These are phyloP conservation scores for Populus nigra DNA, from an alignment of 345 rosid species.

Conservation along the genomic window DNA sequence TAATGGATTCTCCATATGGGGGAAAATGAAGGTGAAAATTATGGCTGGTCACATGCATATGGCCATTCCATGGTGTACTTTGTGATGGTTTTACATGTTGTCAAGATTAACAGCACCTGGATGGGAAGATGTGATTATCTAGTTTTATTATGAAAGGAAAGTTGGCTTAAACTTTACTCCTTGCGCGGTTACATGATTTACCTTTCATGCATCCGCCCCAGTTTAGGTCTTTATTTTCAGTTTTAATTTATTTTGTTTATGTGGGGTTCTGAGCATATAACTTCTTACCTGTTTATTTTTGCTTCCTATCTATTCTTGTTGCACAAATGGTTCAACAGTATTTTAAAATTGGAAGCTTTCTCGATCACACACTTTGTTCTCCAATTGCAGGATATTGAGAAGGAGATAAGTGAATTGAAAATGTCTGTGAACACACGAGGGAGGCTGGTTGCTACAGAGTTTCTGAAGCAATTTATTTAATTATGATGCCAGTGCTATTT, in stretches of 20 bases:
- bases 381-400: constrained; percentile 81
- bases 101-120: background rate
- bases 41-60: background rate
- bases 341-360: background rate
- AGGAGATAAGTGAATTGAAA: constrained; percentile 89
- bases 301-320: background rate
- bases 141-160: background rate
- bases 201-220: background rate
- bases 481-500: too few species aligned
- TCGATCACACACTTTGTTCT: background rate
- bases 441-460: constrained; percentile 88
- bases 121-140: background rate
- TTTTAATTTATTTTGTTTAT: background rate
- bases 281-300: background rate
- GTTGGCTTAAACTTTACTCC: background rate
- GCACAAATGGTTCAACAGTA: background rate
- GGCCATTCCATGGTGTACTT: background rate
- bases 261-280: background rate
- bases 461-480: constrained; percentile 78
- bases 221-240: background rate
- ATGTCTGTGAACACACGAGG: constrained; percentile 89
- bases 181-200: background rate
- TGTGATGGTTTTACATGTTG: background rate
- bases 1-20: too few species aligned
- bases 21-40: background rate